Evolutionary conservation across 345 rosid species (phyloP), one percentile per base, ranked within the genome.

Genomic region (Passiflora organensis): DNA sequence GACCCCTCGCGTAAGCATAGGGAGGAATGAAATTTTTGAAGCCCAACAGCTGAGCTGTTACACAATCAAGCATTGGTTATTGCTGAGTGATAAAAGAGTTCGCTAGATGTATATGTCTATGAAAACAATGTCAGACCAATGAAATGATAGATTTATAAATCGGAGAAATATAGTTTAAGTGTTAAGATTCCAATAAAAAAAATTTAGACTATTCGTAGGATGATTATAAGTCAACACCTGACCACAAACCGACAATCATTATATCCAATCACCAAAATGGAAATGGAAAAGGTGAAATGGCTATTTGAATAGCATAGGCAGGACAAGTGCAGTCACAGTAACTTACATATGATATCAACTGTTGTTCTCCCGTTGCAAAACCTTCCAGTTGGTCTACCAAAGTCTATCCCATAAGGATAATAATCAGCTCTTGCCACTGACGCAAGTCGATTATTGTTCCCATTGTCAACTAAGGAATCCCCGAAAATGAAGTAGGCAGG

Each of bases 401-500:
- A 70, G 41, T 70, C 68, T 1, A 70, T 48, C 2, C 76, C 71
- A n/a, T 75, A 64, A 0, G 76, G 68, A 0, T 4, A 9, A 24
- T 51, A 75, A 50, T 75, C 56, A 0, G 41, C 72, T 53, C 45
- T 66, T 10, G 63, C 53, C 3, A 2, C 0, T 1, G 62, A 62
- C 6, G 23, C 13, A 23, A 75, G 53, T 6, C 21, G 0, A 39
- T 75, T 75, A 41, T 71, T 71, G 20, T 74, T 74, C 48, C 78
- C 72, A 19, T 12, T 55, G 25, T 69, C 75, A 32, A 32, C 58
- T n/a, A 62, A 48, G 0, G 75, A 74, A 28, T 74, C 78, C 14
- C 72, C 78, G 6, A 69, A 69, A 34, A 74, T 53, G 65, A 74
- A 70, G 34, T 20, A 66, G 22, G 75, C 69, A 5, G 78, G 78